Percentiles rank a stretch among this genome's conserved stretches.
phyloP scores from a whole-genome alignment of 202 grass and related monocot species.

The Schoenoplectus triqueter region DNA sequence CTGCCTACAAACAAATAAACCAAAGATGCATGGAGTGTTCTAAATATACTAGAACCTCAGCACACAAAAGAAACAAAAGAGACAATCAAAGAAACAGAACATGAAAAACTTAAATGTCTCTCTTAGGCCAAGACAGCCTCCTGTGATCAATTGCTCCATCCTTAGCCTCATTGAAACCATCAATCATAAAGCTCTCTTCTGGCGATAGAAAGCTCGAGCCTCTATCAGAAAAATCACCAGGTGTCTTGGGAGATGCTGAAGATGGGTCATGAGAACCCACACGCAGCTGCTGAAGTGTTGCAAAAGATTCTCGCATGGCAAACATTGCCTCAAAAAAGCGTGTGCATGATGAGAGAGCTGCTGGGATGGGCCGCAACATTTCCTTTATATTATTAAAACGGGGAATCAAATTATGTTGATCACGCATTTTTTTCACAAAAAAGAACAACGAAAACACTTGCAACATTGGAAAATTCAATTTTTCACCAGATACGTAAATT shows the following conservation, averaged over 20 bases:
- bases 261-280: conserved; percentile 71
- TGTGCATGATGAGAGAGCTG: conserved; percentile 92
- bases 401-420: conserved; percentile 10
- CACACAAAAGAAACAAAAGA: conserved; percentile 12
- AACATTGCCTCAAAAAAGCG: conserved; percentile 99
- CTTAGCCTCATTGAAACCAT: conserved; percentile 43
- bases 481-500: not conserved
- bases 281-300: conserved; percentile 79
- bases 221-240: conserved; percentile 49
- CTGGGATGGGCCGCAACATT: conserved; percentile 92
- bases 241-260: conserved; percentile 72
- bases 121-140: conserved; percentile 79
- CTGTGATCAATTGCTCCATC: conserved; percentile 56
- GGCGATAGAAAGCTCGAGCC: conserved; percentile 56
- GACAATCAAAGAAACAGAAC: conserved; percentile 24
- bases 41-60: conserved; percentile 1
- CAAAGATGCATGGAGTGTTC: not conserved
- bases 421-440: not conserved
- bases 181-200: conserved; percentile 42
- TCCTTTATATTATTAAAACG: conserved; percentile 59
- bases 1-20: not conserved
- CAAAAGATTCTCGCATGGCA: conserved; percentile 96
- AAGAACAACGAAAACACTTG: not conserved
- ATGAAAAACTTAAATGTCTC: conserved; percentile 48
- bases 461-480: conserved; percentile 2